Evolutionary conservation across 139 green algal genomes (phyloP).

Genomic region (Chlorella sp.): DNA sequence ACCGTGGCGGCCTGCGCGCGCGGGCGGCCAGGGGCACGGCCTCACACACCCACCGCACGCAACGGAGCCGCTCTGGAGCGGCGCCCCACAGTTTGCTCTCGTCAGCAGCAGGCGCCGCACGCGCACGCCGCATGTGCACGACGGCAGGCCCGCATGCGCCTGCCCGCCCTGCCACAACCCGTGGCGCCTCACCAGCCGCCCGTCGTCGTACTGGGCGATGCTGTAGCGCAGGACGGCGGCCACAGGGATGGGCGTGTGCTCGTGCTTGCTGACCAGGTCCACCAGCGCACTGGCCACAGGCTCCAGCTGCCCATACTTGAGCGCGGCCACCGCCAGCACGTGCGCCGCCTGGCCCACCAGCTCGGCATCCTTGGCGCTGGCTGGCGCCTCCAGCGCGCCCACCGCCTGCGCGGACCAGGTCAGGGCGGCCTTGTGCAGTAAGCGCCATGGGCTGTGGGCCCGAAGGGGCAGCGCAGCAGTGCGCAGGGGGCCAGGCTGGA

Average conservation of each 20-base stretch:
- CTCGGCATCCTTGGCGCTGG: slow-evolving; percentile 29
- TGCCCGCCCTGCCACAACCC: too few species aligned
- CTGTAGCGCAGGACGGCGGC: slow-evolving; percentile 57
- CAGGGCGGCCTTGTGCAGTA: too few species aligned
- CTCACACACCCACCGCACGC: too few species aligned
- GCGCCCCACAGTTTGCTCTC: too few species aligned
- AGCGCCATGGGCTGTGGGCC: too few species aligned
- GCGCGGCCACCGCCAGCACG: slow-evolving; percentile 47
- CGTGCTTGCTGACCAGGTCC: slow-evolving; percentile 69
- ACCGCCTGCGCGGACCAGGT: slow-evolving; percentile 9
- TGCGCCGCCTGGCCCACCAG: slow-evolving; percentile 24
- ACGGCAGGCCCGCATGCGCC: too few species aligned
- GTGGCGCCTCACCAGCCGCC: slow-evolving; percentile 49
- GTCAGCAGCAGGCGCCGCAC: too few species aligned
- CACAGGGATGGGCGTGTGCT: slow-evolving; percentile 67
- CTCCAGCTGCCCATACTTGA: slow-evolving; percentile 71
- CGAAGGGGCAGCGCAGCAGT: too few species aligned
- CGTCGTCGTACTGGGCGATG: slow-evolving; percentile 51
- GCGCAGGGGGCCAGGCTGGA: too few species aligned
- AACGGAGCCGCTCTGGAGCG: too few species aligned
- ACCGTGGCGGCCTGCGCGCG: slow-evolving; percentile 59
- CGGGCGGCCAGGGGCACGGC: too few species aligned
- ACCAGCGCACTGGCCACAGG: slow-evolving; percentile 54
- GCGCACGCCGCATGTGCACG: too few species aligned
- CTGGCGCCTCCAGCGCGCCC: slow-evolving; percentile 39